A percentile compares a stretch with the other conserved stretches of the same genome.
phyloP scores from a whole-genome alignment of 2,329 filamentous ascomycete genomes.

The Aspergillus quadricinctus region DNA sequence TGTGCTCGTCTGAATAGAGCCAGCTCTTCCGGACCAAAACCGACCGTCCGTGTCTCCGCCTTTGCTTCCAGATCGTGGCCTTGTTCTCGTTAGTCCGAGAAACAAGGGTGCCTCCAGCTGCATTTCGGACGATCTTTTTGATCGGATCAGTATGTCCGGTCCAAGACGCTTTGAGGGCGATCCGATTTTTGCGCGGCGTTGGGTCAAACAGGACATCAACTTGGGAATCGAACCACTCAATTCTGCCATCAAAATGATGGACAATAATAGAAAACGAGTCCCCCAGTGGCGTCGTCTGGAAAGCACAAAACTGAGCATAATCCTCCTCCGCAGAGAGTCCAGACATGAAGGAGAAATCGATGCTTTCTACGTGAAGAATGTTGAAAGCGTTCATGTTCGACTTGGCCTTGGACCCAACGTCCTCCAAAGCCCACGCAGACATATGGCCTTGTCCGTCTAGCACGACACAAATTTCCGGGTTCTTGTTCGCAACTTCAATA shows the following conservation, averaged over 20 bases:
- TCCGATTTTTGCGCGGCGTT: slow-evolving; percentile 53
- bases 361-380: slow-evolving; percentile 69
- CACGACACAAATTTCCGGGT: slow-evolving; percentile 81
- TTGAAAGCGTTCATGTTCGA: slow-evolving; percentile 72
- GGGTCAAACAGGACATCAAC: slow-evolving; percentile 79
- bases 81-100: slow-evolving; percentile 76
- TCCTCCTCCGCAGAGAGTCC: slow-evolving; percentile 35
- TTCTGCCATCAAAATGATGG: slow-evolving; percentile 79
- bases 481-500: slow-evolving; percentile 77
- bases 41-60: slow-evolving; percentile 46
- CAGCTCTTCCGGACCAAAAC: slow-evolving; percentile 63
- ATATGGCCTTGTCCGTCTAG: slow-evolving; percentile 80
- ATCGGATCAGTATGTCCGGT: slow-evolving; percentile 78
- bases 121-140: slow-evolving; percentile 81
- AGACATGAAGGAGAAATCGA: slow-evolving; percentile 41
- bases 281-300: slow-evolving; percentile 59
- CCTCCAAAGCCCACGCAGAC: slow-evolving; percentile 90
- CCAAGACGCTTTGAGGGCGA: slow-evolving; percentile 65
- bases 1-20: slow-evolving; percentile 64
- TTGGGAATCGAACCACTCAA: slow-evolving; percentile 75
- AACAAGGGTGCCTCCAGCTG: slow-evolving; percentile 72
- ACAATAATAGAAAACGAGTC: slow-evolving; percentile 69
- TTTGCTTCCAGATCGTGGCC: slow-evolving; percentile 77
- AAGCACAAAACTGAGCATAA: slow-evolving; percentile 68
- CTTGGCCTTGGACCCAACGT: slow-evolving; percentile 67